These are phyloP conservation scores for Pleurotus cornucopiae DNA, from an alignment of 768 basidiomycete genomes.

Conservation along the genomic window DNA sequence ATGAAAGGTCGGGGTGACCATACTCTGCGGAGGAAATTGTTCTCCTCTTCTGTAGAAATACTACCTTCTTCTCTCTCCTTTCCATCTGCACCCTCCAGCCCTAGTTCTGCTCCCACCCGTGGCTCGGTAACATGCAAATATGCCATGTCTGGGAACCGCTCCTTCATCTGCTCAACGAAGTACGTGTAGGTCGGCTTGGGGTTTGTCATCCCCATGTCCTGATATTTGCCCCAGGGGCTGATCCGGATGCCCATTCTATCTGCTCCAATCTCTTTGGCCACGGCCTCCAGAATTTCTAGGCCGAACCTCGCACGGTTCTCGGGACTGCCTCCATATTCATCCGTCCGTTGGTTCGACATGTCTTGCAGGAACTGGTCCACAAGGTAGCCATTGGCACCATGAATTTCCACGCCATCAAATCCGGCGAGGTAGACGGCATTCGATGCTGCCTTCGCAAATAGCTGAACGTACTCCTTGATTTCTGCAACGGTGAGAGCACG, in stretches of 20 bases:
- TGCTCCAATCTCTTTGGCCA: constrained; percentile 35
- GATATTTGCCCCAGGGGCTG: constrained; percentile 31
- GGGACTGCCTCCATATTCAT: constrained; percentile 48
- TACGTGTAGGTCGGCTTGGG: constrained; percentile 41
- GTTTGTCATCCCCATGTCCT: constrained; percentile 37
- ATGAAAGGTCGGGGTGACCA: constrained; percentile 22
- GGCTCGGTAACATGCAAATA: constrained; percentile 40
- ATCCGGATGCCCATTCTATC: constrained; percentile 39
- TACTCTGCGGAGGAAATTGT: constrained; percentile 17
- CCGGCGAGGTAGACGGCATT: constrained; percentile 39
- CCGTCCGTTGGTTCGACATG: constrained; percentile 39
- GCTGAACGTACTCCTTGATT: constrained; percentile 30
- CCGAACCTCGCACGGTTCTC: constrained; percentile 43
- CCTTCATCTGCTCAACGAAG: constrained; percentile 35
- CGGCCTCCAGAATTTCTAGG: constrained; percentile 36
- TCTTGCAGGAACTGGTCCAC: constrained; percentile 43
- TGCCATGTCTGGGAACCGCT: constrained; percentile 32
- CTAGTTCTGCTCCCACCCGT: constrained; percentile 1
- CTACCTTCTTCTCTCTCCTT: not conserved
- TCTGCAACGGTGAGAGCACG: constrained; percentile 31
- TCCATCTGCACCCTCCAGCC: too few relatives aligned
- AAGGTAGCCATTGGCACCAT: constrained; percentile 25
- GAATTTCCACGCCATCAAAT: constrained; percentile 55
- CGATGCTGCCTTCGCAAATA: constrained; percentile 37
- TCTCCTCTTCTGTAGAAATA: constrained; percentile 6